phyloP scores from a whole-genome alignment of 805 yeast species.

The Kazachstania bromeliacearum region DNA sequence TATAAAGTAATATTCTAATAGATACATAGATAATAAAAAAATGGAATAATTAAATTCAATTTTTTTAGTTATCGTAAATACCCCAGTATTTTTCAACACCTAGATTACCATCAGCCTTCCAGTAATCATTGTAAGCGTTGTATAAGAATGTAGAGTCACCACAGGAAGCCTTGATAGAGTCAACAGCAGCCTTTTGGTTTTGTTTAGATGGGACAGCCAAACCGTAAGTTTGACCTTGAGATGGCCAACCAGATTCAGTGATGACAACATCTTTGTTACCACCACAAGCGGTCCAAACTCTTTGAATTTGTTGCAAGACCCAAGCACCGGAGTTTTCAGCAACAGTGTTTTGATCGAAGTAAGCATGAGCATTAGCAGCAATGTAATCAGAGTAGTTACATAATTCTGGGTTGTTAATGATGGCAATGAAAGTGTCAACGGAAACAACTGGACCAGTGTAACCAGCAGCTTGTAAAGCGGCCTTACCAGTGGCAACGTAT shows the following conservation, averaged over 20 bases:
- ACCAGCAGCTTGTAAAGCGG: slow-evolving; percentile 70
- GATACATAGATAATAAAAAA: neutral
- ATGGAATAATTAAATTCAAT: slow-evolving; percentile 1
- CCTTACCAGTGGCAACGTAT: slow-evolving; percentile 59
- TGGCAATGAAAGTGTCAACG: slow-evolving; percentile 94
- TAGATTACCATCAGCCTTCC: slow-evolving; percentile 75
- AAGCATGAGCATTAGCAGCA: slow-evolving; percentile 96
- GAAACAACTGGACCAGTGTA: slow-evolving; percentile 89
- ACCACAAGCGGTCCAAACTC: slow-evolving; percentile 79
- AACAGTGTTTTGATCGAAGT: slow-evolving; percentile 77
- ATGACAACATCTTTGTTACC: slow-evolving; percentile 65
- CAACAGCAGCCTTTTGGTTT: slow-evolving; percentile 69
- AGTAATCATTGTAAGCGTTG: slow-evolving; percentile 79
- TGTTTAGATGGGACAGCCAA: slow-evolving; percentile 69
- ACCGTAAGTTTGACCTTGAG: slow-evolving; percentile 72
- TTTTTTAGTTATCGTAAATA: slow-evolving; percentile 30
- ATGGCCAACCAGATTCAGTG: slow-evolving; percentile 98
- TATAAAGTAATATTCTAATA: neutral
- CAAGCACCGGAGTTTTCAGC: slow-evolving; percentile 83
- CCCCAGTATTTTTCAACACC: slow-evolving; percentile 85
- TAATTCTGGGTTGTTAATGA: slow-evolving; percentile 87
- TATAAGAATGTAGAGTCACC: slow-evolving; percentile 68
- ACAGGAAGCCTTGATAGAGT: slow-evolving; percentile 49
- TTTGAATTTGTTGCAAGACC: slow-evolving; percentile 82
- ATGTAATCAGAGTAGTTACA: slow-evolving; percentile 85